Conservation (phyloP, 352 stramenopile species). For the Aphanomyces invadans region DNA sequence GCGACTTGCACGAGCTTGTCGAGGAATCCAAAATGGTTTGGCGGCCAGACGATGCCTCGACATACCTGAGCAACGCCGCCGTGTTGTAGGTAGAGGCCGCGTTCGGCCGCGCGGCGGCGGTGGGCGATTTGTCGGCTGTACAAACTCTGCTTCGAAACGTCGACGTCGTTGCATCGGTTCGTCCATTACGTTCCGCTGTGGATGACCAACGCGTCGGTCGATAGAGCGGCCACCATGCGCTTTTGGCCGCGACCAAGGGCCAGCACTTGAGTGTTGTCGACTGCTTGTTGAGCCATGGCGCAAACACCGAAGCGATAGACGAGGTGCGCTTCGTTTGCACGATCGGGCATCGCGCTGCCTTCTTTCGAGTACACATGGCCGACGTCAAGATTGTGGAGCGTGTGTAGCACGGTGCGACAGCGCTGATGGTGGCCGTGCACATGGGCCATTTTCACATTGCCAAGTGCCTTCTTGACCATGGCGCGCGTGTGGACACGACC, state of each 20-base stretch:
- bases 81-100: background rate
- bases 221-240: conserved; percentile 9
- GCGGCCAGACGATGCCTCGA: no score
- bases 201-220: background rate
- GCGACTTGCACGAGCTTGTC: background rate
- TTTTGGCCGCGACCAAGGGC: conserved; percentile 12
- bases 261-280: conserved; percentile 19
- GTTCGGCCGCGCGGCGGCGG: background rate
- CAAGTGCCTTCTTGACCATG: conserved; percentile 23
- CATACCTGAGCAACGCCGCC: background rate
- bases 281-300: conserved; percentile 11
- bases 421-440: conserved; percentile 16
- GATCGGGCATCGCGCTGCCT: no score
- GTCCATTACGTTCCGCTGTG: background rate
- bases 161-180: conserved; percentile 13
- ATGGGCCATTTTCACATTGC: conserved; percentile 24
- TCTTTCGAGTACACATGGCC: no score
- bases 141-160: conserved; percentile 11
- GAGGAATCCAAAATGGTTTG: background rate
- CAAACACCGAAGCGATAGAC: conserved; percentile 24
- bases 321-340: background rate
- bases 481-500: conserved; percentile 9
- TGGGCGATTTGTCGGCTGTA: conserved; percentile 19
- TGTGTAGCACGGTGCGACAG: conserved; percentile 8
- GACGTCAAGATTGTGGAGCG: background rate